phyloP scores from a whole-genome alignment of 345 rosid genomes.

The Hibiscus trionum region DNA sequence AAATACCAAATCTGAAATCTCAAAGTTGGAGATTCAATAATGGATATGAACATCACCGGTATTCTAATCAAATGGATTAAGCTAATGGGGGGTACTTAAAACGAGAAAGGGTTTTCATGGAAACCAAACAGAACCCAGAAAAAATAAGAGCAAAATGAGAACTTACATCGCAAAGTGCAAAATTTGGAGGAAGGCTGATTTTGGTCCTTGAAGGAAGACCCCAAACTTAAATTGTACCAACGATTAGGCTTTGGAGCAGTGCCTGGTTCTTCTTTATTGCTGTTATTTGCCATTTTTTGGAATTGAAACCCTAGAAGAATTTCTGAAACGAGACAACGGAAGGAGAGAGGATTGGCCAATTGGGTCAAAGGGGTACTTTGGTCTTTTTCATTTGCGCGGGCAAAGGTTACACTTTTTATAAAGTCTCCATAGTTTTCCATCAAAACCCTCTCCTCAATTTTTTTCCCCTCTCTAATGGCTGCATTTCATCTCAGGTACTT shows the following conservation, averaged over 20 bases:
- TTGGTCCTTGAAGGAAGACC: slow-evolving; percentile 49
- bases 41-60: not conserved
- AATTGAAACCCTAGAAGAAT: slow-evolving; percentile 1
- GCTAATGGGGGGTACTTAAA: not conserved
- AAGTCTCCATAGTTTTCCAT: no score
- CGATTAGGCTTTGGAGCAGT: slow-evolving; percentile 55
- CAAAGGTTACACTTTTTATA: no score
- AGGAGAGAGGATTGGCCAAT: not conserved
- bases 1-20: not conserved
- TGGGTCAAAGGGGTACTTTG: slow-evolving; percentile 6
- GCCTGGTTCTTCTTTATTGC: slow-evolving; percentile 46
- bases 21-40: not conserved
- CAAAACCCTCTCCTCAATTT: no score
- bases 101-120: not conserved
- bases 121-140: slow-evolving; percentile 1
- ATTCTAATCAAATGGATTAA: not conserved
- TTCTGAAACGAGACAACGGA: not conserved
- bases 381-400: slow-evolving; percentile 2
- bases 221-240: no score
- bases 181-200: slow-evolving; percentile 35
- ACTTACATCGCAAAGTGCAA: slow-evolving; percentile 69
- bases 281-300: slow-evolving; percentile 16
- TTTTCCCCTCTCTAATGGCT: no score
- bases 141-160: not conserved
- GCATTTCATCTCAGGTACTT: no score